Conservation (phyloP, 768 basidiomycete genomes). For the Suillus ampliporus region DNA sequence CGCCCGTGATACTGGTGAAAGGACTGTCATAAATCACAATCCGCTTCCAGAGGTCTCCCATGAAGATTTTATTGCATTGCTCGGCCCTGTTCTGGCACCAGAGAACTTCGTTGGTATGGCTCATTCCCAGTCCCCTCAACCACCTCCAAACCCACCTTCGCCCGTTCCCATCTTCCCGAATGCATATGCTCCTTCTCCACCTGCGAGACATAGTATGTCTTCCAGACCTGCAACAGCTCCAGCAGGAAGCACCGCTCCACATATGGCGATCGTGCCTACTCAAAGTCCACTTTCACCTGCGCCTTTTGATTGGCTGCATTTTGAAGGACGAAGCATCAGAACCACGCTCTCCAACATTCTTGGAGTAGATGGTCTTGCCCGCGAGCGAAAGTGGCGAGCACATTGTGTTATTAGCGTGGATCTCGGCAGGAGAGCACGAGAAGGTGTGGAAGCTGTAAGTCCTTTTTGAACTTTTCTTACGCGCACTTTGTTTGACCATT, state of each 20-base stretch:
- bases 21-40: slow-evolving; percentile 85
- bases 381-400: slow-evolving; percentile 83
- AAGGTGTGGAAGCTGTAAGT: slow-evolving; percentile 81
- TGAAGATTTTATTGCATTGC: slow-evolving; percentile 80
- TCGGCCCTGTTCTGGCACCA: slow-evolving; percentile 82
- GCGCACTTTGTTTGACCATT: slow-evolving; percentile 1
- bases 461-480: background rate
- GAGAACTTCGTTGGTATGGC: slow-evolving; percentile 65
- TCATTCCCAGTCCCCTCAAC: slow-evolving; percentile 22
- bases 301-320: slow-evolving; percentile 87
- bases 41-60: slow-evolving; percentile 87
- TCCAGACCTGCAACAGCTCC: slow-evolving; percentile 38
- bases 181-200: slow-evolving; percentile 23
- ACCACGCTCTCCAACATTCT: slow-evolving; percentile 80
- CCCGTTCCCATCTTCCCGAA: slow-evolving; percentile 38
- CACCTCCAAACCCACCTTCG: slow-evolving; percentile 26
- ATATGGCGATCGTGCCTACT: slow-evolving; percentile 30
- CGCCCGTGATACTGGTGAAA: slow-evolving; percentile 66
- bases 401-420: slow-evolving; percentile 85
- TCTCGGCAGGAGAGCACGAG: slow-evolving; percentile 72
- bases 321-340: slow-evolving; percentile 81
- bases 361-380: slow-evolving; percentile 81
- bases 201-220: slow-evolving; percentile 41
- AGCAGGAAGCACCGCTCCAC: slow-evolving; percentile 15
- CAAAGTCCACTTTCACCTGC: slow-evolving; percentile 65